Conservation (phyloP, 176 grass and related monocot species). For the Musa acuminata region DNA sequence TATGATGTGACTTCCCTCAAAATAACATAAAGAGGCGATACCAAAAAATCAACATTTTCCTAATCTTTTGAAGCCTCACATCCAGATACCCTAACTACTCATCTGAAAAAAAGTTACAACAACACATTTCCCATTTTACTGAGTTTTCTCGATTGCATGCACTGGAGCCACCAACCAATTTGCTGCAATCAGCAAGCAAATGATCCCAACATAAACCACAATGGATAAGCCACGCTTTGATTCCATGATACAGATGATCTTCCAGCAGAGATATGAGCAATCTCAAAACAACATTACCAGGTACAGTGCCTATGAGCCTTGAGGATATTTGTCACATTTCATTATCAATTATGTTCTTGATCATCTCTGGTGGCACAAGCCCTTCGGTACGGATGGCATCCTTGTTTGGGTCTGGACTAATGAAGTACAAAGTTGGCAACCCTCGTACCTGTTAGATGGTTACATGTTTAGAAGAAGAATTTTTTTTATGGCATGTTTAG, state of each 20-base stretch:
- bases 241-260: neutral
- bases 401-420: constrained; percentile 60
- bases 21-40: neutral
- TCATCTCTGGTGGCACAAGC: constrained; percentile 52
- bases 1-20: neutral
- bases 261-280: neutral
- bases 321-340: constrained; percentile 41
- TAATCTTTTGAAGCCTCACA: neutral
- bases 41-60: neutral
- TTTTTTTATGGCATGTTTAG: too few species aligned
- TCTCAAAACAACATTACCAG: neutral
- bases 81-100: neutral
- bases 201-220: neutral
- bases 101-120: neutral
- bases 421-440: constrained; percentile 75
- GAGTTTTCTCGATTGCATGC: too few species aligned
- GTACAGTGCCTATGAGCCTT: neutral
- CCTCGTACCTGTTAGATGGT: constrained; percentile 48
- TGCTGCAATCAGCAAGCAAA: neutral
- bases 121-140: too few species aligned
- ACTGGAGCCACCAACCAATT: neutral
- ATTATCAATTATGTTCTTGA: constrained; percentile 69
- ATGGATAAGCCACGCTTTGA: neutral
- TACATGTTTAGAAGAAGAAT: neutral
- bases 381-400: constrained; percentile 65